Percentiles rank a stretch among this genome's conserved stretches.
Conservation (phyloP, 805 yeast species). For the Kodamaea kaohsiungensis region DNA sequence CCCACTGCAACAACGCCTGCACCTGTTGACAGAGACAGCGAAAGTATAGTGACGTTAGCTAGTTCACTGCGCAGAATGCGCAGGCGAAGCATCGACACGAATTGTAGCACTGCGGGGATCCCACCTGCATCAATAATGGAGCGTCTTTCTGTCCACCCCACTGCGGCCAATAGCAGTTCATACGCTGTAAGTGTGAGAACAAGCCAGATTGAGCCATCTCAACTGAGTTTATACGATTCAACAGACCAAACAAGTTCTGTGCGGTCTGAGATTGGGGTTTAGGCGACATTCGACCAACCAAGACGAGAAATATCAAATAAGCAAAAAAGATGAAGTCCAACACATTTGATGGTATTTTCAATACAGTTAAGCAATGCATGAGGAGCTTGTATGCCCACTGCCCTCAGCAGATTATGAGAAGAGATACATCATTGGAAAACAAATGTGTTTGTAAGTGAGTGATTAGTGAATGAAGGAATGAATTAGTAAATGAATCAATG, state of each 20-base stretch:
- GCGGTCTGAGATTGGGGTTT: constrained; percentile 9
- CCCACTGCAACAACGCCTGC: constrained; percentile 16
- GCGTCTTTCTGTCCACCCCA: constrained; percentile 40
- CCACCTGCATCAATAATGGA: constrained; percentile 75
- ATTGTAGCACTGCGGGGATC: constrained; percentile 66
- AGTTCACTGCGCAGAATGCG: constrained; percentile 39
- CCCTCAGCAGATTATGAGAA: background rate
- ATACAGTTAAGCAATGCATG: too few relatives aligned
- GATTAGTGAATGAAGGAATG: background rate
- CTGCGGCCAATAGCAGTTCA: constrained; percentile 25
- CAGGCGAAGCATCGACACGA: constrained; percentile 50
- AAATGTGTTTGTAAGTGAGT: too few relatives aligned
- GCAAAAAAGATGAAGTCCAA: too few relatives aligned
- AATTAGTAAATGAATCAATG: background rate
- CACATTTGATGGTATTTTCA: too few relatives aligned
- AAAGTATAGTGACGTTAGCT: constrained; percentile 45
- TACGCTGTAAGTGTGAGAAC: constrained; percentile 17
- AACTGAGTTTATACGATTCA: constrained; percentile 15
- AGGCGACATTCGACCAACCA: too few relatives aligned
- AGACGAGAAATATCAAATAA: too few relatives aligned
- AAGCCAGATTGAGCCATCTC: constrained; percentile 17
- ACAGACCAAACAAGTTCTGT: constrained; percentile 16
- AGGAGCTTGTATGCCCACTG: too few relatives aligned
- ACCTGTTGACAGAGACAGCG: constrained; percentile 38
- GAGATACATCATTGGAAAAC: too few relatives aligned